A percentile compares a stretch with the other conserved stretches of the same genome.
These are phyloP conservation scores for Barnettozyma pratensis DNA, from an alignment of 805 yeast species.

Conservation along the genomic window DNA sequence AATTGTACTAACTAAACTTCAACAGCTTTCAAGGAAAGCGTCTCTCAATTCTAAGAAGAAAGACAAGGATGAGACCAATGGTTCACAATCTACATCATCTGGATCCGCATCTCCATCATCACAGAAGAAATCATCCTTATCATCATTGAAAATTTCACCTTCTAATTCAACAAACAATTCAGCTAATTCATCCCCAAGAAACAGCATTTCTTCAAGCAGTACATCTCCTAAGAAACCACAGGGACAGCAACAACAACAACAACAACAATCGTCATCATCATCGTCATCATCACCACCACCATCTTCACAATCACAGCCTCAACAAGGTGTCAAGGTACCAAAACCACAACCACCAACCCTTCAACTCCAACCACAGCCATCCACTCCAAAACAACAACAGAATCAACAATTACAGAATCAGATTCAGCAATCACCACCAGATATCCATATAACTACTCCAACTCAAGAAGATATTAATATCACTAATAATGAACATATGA, in stretches of 20 bases:
- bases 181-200: slow-evolving; percentile 20
- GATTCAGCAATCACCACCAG: slow-evolving; percentile 2
- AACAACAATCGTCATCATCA: neutral
- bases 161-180: slow-evolving; percentile 7
- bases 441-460: slow-evolving; percentile 2
- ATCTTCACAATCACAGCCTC: neutral
- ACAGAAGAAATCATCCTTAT: neutral
- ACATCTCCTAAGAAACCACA: slow-evolving; percentile 5
- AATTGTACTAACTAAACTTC: slow-evolving; percentile 9
- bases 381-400: slow-evolving; percentile 3
- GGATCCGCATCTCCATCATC: slow-evolving; percentile 1
- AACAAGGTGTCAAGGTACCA: neutral
- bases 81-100: slow-evolving; percentile 12
- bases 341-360: slow-evolving; percentile 1
- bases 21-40: slow-evolving; percentile 26
- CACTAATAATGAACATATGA: slow-evolving; percentile 1
- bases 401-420: neutral
- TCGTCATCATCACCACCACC: neutral
- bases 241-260: slow-evolving; percentile 3
- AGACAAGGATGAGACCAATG: slow-evolving; percentile 29
- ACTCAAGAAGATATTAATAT: slow-evolving; percentile 1
- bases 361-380: slow-evolving; percentile 3
- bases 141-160: slow-evolving; percentile 2
- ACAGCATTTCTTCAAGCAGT: slow-evolving; percentile 13
- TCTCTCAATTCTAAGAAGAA: slow-evolving; percentile 35